A percentile compares a stretch with the other conserved stretches of the same genome.
phyloP scores from a whole-genome alignment of 1,284 basidiomycete genomes.

The Boletellus deceptivus region DNA sequence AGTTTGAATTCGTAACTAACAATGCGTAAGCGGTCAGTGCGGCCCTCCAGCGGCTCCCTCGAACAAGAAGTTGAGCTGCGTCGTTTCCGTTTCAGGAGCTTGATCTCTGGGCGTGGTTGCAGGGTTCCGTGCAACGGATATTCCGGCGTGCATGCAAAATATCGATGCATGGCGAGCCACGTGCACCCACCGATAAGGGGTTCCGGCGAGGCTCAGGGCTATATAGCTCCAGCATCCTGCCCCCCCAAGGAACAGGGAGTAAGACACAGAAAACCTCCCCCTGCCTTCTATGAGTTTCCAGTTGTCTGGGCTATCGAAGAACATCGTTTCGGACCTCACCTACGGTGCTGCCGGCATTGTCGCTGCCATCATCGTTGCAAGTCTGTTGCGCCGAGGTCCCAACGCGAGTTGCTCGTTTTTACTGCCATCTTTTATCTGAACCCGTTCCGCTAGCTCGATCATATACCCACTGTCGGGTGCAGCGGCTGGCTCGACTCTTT shows the following conservation, averaged over 20 bases:
- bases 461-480: conserved; percentile 20
- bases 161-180: background rate
- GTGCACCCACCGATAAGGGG: background rate
- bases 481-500: conserved; percentile 15
- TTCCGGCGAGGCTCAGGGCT: background rate
- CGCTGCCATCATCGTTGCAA: background rate
- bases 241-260: too few species aligned
- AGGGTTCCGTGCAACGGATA: too few species aligned
- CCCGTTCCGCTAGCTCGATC: conserved; percentile 13
- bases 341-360: background rate
- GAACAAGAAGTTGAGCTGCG: background rate
- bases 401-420: conserved; percentile 1
- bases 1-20: background rate
- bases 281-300: background rate
- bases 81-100: too few species aligned
- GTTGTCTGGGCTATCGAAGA: background rate
- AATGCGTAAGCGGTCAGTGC: background rate
- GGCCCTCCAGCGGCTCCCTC: too few species aligned
- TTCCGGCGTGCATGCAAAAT: background rate
- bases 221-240: background rate
- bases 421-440: background rate
- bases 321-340: background rate
- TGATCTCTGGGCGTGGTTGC: too few species aligned
- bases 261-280: background rate
- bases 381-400: background rate